Conservation (phyloP, 345 rosid species). For the Erodium maritimum region DNA sequence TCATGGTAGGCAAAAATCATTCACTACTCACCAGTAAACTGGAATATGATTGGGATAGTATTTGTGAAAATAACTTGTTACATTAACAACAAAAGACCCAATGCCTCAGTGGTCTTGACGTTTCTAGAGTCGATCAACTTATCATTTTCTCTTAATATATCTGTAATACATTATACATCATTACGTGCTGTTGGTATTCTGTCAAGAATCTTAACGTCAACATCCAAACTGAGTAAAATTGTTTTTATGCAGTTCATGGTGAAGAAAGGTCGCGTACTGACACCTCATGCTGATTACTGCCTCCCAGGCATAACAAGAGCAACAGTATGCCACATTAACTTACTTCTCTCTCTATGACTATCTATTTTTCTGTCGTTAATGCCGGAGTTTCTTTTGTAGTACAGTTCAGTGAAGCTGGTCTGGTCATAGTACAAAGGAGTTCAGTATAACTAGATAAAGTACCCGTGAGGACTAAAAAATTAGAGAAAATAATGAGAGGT, state of each 20-base stretch:
- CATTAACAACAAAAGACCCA: background rate
- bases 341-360: background rate
- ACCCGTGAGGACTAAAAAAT: too few relatives aligned
- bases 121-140: background rate
- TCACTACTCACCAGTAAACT: too few relatives aligned
- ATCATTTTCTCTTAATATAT: background rate
- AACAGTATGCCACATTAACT: slow-evolving; percentile 30
- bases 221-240: too few relatives aligned
- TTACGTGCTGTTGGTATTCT: background rate
- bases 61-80: too few relatives aligned
- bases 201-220: too few relatives aligned
- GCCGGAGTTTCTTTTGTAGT: too few relatives aligned
- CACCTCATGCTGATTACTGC: slow-evolving; percentile 89
- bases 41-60: too few relatives aligned
- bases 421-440: too few relatives aligned
- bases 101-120: background rate
- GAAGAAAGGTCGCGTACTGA: slow-evolving; percentile 69
- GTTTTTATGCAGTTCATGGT: slow-evolving; percentile 50
- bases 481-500: too few relatives aligned
- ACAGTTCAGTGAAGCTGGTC: too few relatives aligned
- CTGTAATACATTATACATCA: background rate
- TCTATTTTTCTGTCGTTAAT: too few relatives aligned
- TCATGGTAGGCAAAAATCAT: background rate
- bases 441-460: too few relatives aligned
- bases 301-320: slow-evolving; percentile 89